Evolutionary conservation across 768 basidiomycete genomes (phyloP).

Genomic region (Rickenella mellea): DNA sequence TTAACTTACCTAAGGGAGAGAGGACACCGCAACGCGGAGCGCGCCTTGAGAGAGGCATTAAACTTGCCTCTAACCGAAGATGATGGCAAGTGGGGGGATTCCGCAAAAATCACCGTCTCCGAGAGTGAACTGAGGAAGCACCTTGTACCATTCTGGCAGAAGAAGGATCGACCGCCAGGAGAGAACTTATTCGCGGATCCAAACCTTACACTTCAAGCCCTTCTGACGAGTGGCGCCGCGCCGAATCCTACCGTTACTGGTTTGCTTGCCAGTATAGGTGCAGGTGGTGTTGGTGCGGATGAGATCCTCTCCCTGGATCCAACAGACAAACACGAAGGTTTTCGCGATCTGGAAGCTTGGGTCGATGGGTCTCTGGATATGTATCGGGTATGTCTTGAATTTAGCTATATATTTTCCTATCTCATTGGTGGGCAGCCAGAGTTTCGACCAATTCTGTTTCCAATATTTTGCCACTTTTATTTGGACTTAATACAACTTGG

Average conservation of each 20-base stretch:
- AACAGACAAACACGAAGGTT: constrained; percentile 79
- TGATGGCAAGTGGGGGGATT: constrained; percentile 22
- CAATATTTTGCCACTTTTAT: constrained; percentile 96
- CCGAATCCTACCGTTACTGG: constrained; percentile 61
- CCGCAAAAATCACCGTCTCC: constrained; percentile 15
- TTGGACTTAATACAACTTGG: constrained; percentile 88
- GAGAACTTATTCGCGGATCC: constrained; percentile 68
- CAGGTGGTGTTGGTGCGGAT: constrained; percentile 72
- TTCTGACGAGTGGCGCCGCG: constrained; percentile 60
- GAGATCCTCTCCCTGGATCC: constrained; percentile 76
- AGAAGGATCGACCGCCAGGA: constrained; percentile 52
- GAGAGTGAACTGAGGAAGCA: constrained; percentile 46
- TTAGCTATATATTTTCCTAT: not conserved
- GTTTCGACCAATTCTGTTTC: constrained; percentile 86
- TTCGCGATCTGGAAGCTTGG: constrained; percentile 79
- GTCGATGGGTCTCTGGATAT: constrained; percentile 86
- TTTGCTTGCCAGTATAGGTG: constrained; percentile 59
- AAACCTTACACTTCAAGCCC: constrained; percentile 53
- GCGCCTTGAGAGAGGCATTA: constrained; percentile 30
- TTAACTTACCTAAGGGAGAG: constrained; percentile 39
- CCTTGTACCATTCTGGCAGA: constrained; percentile 62
- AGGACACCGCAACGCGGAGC: constrained; percentile 36
- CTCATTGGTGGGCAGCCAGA: constrained; percentile 53
- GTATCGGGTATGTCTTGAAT: constrained; percentile 56
- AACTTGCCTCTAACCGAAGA: constrained; percentile 23